Evolutionary conservation across 139 green algal genomes (phyloP), one percentile per base, ranked within the genome.

Genomic region (Desmodesmus armatus): DNA sequence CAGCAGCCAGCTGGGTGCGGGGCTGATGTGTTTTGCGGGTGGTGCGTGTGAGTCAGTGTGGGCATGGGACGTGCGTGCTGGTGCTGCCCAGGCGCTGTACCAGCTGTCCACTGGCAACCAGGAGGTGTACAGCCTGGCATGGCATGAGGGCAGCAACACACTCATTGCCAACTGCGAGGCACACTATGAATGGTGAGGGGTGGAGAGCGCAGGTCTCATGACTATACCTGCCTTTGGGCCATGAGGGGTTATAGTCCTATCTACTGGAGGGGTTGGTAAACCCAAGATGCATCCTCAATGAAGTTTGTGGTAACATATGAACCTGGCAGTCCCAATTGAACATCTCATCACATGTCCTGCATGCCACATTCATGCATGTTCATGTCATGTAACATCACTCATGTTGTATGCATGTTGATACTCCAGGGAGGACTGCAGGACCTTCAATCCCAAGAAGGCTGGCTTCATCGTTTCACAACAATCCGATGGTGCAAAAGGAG

Each of bases 91-190:
- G 35, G 67, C 67, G 2, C 67, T 76, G 35, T 76, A 76, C 49
- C 35, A 76, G 67, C 67, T 76, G 40, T 39, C 23, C 67, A 76
- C 67, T 53, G 67, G 67, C 39, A 76, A 76, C 23, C 23, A 53
- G 67, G 40, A 55, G n/a, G 67, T 76, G 3, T 33, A 51, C 2
- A 35, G 23, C 35, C 67, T 76, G 67, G 67, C 67, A 13, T 76
- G 67, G 67, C 67, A 76, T 53, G 67, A 53, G 67, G 35, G 5
- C 35, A 76, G 67, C 67, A 76, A 35, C 67, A 76, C 35, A 33
- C 23, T 76, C 6, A 76, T 76, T 9, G 35, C 67, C 3, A 55
- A 25, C 37, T 76, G 67, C 35, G 11, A n/a, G 23, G 49, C 35
- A 33, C 13, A 15, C 40, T 31, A 49, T 17, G 35, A 76, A 25